These are phyloP conservation scores for Solanum piurae DNA, from an alignment of 257 asterid genomes.

Conservation along the genomic window DNA sequence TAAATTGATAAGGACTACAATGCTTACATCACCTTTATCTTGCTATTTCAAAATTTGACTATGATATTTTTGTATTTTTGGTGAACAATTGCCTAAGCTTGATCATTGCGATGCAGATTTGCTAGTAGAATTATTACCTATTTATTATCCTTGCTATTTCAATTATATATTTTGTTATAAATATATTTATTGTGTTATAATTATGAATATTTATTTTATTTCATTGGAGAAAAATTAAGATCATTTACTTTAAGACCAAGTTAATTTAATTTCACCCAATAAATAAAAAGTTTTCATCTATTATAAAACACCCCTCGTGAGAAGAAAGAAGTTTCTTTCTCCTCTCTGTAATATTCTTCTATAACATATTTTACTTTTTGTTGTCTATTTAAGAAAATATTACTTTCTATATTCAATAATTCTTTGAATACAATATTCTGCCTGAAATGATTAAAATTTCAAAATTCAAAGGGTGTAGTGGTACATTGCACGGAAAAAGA, in stretches of 20 bases:
- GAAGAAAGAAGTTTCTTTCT: neutral
- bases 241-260: neutral
- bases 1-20: neutral
- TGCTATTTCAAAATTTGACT: neutral
- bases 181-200: neutral
- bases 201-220: neutral
- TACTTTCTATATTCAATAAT: neutral
- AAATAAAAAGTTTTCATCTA: too few relatives aligned
- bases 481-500: neutral
- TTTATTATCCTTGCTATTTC: neutral
- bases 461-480: neutral
- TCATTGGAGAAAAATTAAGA: too few relatives aligned
- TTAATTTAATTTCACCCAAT: too few relatives aligned
- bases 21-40: neutral
- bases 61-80: neutral
- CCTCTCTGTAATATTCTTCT: neutral
- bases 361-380: neutral
- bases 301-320: neutral
- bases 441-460: neutral
- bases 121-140: neutral
- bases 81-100: neutral
- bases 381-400: neutral
- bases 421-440: neutral
- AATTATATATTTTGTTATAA: neutral
- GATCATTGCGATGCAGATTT: neutral